Evolutionary conservation across 1,284 basidiomycete genomes (phyloP), one percentile per base, ranked within the genome.

Genomic region (Ceratobasidium sp.): DNA sequence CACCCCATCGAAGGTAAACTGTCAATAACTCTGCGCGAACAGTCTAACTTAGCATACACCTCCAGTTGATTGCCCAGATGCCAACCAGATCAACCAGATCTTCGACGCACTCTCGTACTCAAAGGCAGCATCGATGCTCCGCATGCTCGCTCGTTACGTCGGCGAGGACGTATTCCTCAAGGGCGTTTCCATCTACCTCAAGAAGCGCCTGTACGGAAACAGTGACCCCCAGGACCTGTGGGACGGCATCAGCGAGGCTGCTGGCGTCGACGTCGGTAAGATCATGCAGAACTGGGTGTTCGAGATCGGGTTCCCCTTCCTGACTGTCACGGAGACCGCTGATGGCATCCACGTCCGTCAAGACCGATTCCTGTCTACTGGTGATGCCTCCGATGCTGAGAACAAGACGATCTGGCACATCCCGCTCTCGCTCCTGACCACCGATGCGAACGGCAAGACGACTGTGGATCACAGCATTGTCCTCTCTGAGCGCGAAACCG

Each of bases 281-380:
- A 87, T 98, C 79, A 97, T 98, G 94, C 88, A 93, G 76, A 92
- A 92, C 81, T 99, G 96, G 97, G 92, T 96, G 48, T 88, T 90
- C 31, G 75, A 91, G 89, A 90, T 92, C 76, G 94, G 94, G 31
- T 96, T 91, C 84, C 96, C 96, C 3, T 90, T 98, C 31, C 82
- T 99, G 66, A 93, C 90, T 19, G 94, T 98, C 56, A 92, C 89
- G 0, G 96, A 98, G 82, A 87, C 85, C 8, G 82, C 85, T 0
- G 88, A 88, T 61, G 90, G 90, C 19, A 90, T 96, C 78, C 84
- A 84, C 74, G 85, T 96, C 63, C 90, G 91, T 53, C 97, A 99
- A 83, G 95, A 98, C 82, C 89, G 97, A 31, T 98, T 98, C 88
- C 84, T 98, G 63, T 92, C 94, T 79, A 94, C 91, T 2, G 96